These are phyloP conservation scores for Salix purpurea DNA, from an alignment of 345 rosid species.

Conservation along the genomic window DNA sequence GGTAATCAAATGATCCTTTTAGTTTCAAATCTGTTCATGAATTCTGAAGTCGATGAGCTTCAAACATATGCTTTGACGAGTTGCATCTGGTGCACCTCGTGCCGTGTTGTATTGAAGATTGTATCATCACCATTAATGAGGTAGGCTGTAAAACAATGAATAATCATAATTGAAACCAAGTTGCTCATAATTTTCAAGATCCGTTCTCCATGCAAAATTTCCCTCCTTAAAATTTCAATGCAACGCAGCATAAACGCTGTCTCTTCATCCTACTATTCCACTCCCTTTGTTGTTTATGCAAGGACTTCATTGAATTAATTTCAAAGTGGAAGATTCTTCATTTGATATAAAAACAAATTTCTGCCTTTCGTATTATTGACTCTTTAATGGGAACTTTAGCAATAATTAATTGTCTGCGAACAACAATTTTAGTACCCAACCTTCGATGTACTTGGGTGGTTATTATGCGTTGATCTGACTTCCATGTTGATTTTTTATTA, in stretches of 20 bases:
- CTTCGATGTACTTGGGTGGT: not conserved
- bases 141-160: not conserved
- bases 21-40: not conserved
- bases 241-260: not conserved
- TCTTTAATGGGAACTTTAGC: not conserved
- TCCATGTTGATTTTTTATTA: slow-evolving; percentile 20
- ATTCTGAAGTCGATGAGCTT: not conserved
- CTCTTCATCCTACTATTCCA: not conserved
- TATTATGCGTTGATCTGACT: slow-evolving; percentile 5
- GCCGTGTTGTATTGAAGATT: not conserved
- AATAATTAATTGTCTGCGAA: too few relatives aligned
- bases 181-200: not conserved
- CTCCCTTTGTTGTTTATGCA: not conserved
- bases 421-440: not conserved
- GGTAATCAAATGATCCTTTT: not conserved
- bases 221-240: not conserved
- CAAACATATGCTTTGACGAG: not conserved
- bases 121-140: not conserved
- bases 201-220: not conserved
- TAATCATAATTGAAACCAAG: not conserved
- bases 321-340: not conserved
- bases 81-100: not conserved
- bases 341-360: not conserved
- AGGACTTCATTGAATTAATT: not conserved
- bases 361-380: not conserved